A percentile compares a stretch with the other conserved stretches of the same genome.
Conservation (phyloP, 441 rosid species). For the Theobroma grandiflorum region DNA sequence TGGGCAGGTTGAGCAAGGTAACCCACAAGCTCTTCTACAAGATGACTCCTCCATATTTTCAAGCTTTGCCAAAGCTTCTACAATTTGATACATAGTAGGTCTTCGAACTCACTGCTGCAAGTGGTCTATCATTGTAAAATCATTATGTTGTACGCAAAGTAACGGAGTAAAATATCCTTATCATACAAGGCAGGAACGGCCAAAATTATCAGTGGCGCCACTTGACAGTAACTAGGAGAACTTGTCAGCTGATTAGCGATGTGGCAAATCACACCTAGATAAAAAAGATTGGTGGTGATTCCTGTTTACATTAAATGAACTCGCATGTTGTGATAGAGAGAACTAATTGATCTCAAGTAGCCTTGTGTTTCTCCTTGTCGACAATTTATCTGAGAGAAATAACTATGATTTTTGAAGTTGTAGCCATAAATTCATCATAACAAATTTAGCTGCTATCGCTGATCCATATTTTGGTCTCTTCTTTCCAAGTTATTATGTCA, state of each 20-base stretch:
- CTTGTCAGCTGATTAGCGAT: neutral
- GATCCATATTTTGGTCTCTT: too few species aligned
- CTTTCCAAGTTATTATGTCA: too few species aligned
- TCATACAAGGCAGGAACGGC: neutral
- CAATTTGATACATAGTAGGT: slow-evolving; percentile 40
- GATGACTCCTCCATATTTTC: slow-evolving; percentile 71
- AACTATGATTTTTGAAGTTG: too few species aligned
- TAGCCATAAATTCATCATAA: too few species aligned
- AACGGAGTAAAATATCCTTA: neutral
- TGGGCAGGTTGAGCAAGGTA: slow-evolving; percentile 80
- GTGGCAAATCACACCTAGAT: too few species aligned
- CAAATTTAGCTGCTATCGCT: too few species aligned
- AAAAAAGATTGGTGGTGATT: too few species aligned
- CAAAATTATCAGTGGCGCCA: neutral
- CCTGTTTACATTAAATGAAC: too few species aligned
- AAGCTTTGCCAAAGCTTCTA: slow-evolving; percentile 80
- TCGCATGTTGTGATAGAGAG: too few species aligned
- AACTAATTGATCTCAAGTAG: too few species aligned
- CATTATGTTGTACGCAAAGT: neutral
- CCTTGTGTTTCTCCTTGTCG: too few species aligned
- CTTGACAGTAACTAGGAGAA: neutral
- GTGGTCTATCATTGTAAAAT: neutral
- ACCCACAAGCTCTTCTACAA: slow-evolving; percentile 69
- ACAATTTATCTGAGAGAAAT: too few species aligned
- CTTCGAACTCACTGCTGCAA: neutral